Evolutionary conservation across 2,329 filamentous ascomycete species (phyloP), one percentile per base, ranked within the genome.

Genomic region (Arthrinium phaeospermum): DNA sequence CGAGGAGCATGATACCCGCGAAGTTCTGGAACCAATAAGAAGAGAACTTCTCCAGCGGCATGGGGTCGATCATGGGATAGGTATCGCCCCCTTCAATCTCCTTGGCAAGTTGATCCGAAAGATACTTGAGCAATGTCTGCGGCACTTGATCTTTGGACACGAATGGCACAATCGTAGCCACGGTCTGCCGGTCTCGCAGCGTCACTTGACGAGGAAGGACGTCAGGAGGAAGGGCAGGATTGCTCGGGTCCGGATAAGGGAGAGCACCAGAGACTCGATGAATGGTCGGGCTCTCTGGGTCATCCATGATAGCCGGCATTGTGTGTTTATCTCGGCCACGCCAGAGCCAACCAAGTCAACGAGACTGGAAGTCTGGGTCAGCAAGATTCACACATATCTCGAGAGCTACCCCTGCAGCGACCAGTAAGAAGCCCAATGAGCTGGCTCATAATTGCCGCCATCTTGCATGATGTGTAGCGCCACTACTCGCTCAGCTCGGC

Each of bases 51-150:
- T 93, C 90, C n/a, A 92, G 84, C 5, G 91, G 86, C 82, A 97
- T 90, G 24, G 91, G 86, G 70, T 95, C 91, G 77, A 92, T 90
- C 93, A 97, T 96, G 30, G 95, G 94, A 81, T 97, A 97, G 1
- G 95, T 97, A 81, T 97, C 94, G 72, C 95, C 95, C 82, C 94
- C 93, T 79, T 96, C 94, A 78, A 98, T 96, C 82, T 97, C 95
- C 82, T 93, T 92, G 81, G 95, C 96, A 77, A 97, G 88, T 83
- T 96, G 92, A 79, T 94, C 93, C 77, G 90, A 93, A 67, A 98
- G 89, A 79, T 97, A 96, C 51, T 88, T 87, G 47, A 96, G 86
- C 72, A 98, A 86, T 8, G 92, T 91, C 51, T 86, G 85, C 2
- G 95, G 95, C n/a, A 97, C 91, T 79, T 95, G 90, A 72, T 90